These are phyloP conservation scores for Termitomyces bulborhizus DNA, from an alignment of 768 basidiomycete genomes.

Conservation along the genomic window DNA sequence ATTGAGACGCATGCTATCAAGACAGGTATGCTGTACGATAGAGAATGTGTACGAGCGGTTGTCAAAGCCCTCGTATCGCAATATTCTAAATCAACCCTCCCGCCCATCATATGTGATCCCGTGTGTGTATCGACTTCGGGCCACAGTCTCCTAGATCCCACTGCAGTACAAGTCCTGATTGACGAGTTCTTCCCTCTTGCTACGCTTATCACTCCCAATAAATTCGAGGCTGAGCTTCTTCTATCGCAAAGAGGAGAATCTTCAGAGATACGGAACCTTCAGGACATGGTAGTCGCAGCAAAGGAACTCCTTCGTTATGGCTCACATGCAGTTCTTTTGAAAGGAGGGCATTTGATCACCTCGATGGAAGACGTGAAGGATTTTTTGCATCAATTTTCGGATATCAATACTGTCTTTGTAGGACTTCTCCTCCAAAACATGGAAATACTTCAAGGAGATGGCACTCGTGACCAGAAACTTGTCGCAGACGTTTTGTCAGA, in stretches of 20 bases:
- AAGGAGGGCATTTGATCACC: slow-evolving; percentile 73
- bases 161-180: slow-evolving; percentile 57
- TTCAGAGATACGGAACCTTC: slow-evolving; percentile 35
- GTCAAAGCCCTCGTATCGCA: slow-evolving; percentile 40
- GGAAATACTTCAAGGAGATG: slow-evolving; percentile 46
- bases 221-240: slow-evolving; percentile 69
- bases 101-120: slow-evolving; percentile 77
- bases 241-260: slow-evolving; percentile 31
- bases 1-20: slow-evolving; percentile 71
- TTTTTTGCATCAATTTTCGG: slow-evolving; percentile 21
- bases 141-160: slow-evolving; percentile 63
- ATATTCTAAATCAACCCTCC: slow-evolving; percentile 25
- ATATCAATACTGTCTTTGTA: slow-evolving; percentile 35
- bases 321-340: slow-evolving; percentile 61
- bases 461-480: slow-evolving; percentile 21
- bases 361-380: slow-evolving; percentile 37
- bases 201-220: slow-evolving; percentile 79
- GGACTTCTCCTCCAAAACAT: slow-evolving; percentile 48
- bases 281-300: slow-evolving; percentile 58
- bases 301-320: slow-evolving; percentile 41
- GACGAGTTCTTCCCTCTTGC: slow-evolving; percentile 66
- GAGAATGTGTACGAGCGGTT: slow-evolving; percentile 44
- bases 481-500: slow-evolving; percentile 65
- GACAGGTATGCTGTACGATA: slow-evolving; percentile 82
- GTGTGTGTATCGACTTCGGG: slow-evolving; percentile 91